These are phyloP conservation scores for Suhomyces canberraensis DNA, from an alignment of 805 yeast species.

Conservation along the genomic window DNA sequence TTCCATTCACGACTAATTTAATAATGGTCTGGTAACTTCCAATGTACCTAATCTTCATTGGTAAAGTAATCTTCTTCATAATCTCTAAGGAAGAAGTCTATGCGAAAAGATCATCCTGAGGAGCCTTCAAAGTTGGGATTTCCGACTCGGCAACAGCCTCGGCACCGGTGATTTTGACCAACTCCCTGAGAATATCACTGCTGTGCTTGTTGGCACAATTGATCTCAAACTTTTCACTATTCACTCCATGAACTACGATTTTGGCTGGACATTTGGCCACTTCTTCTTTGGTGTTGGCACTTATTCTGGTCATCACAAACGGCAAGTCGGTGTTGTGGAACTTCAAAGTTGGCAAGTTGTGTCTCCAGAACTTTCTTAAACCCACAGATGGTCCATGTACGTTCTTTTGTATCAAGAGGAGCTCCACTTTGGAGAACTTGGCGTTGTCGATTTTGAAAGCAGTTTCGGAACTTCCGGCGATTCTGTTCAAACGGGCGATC, in stretches of 20 bases:
- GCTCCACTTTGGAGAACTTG: conserved; percentile 39
- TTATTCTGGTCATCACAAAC: conserved; percentile 58
- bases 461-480: conserved; percentile 47
- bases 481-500: conserved; percentile 45
- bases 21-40: too few relatives aligned
- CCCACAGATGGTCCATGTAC: conserved; percentile 55
- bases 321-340: conserved; percentile 77
- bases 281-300: conserved; percentile 40
- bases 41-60: too few relatives aligned
- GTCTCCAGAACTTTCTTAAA: conserved; percentile 71
- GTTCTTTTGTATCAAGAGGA: conserved; percentile 47
- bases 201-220: conserved; percentile 53
- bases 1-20: too few relatives aligned
- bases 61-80: too few relatives aligned
- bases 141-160: conserved; percentile 10
- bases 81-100: too few relatives aligned
- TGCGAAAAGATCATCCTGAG: neutral
- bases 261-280: conserved; percentile 44
- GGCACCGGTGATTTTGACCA: conserved; percentile 54
- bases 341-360: conserved; percentile 68
- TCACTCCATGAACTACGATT: conserved; percentile 35
- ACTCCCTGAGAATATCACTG: conserved; percentile 52
- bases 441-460: conserved; percentile 29
- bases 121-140: conserved; percentile 5
- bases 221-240: conserved; percentile 37